Evolutionary conservation across 495 filamentous ascomycete genomes (phyloP).

Genomic region (Podospora pseudocomata): DNA sequence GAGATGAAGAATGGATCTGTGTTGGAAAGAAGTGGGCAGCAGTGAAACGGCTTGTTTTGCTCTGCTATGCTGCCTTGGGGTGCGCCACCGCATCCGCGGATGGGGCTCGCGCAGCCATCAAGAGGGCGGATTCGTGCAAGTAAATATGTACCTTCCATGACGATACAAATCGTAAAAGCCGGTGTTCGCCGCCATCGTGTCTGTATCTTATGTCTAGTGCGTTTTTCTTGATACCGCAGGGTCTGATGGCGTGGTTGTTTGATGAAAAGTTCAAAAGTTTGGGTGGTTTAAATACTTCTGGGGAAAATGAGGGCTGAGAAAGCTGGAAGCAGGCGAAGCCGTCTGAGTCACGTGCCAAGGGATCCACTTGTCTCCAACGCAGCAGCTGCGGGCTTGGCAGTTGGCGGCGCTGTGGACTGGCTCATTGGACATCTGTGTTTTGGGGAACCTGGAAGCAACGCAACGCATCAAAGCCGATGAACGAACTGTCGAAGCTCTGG

Average conservation of each 20-base stretch:
- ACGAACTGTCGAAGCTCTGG: conserved; percentile 6
- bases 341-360: conserved; percentile 16
- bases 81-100: neutral
- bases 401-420: conserved; percentile 16
- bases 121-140: neutral
- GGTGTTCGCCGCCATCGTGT: conserved; percentile 35
- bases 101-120: conserved; percentile 3
- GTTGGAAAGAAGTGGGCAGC: neutral
- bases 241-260: neutral
- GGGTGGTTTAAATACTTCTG: neutral
- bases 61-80: neutral
- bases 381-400: conserved; percentile 14
- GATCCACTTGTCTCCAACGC: neutral
- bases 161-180: conserved; percentile 95
- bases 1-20: neutral
- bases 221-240: neutral
- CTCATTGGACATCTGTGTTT: neutral
- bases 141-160: conserved; percentile 76
- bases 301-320: neutral
- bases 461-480: conserved; percentile 9
- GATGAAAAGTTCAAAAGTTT: conserved; percentile 9
- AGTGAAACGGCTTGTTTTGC: neutral
- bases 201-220: conserved; percentile 7
- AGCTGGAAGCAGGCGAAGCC: conserved; percentile 7
- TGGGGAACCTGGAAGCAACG: neutral